Evolutionary conservation across 179 eudicot species (phyloP), one percentile per base, ranked within the genome.

Genomic region (Silene coronaria): DNA sequence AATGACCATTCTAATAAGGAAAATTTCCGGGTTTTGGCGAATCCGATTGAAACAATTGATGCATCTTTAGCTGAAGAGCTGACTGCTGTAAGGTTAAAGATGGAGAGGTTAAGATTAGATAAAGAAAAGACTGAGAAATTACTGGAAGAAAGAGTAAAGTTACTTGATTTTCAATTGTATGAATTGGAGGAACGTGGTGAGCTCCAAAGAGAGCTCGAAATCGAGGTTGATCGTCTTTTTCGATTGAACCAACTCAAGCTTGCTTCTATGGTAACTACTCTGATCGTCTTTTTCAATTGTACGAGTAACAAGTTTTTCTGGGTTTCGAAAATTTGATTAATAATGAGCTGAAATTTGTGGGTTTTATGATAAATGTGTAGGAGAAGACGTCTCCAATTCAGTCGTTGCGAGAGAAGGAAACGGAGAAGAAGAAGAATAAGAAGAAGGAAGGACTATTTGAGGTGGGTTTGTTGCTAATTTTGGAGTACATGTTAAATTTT

Each of bases 171-270:
- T 77, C 81, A 81, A 1, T 67, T 91, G 81, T 74, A 78, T 78
- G 86, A 92, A 75, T 70, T 89, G 21, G 14, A 22, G 4, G 67
- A 74, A 27, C 73, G 91, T 67, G 96, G 97, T 5, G 90, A 91
- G 70, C 26, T 83, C 27, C 97, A 92, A 84, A 89, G 84, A 72
- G 76, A 82, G 79, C 88, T 92, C 1, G 97, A 92, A 68, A 87
- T 87, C 12, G 96, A 92, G 62, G 89, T 92, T n/a, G 97, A 92
- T 81, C 82, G 97, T 0, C 85, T 92, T 55, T 92, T 80, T 75
- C 79, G 97, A 21, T 72, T 92, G 74, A 90, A 90, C 28, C 87
- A 92, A 75, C 90, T 92, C 76, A 79, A 74, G 73, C 75, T 83
- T 62, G 84, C 86, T 24, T 91, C 82, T 78, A 78, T 71, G 80